These are phyloP conservation scores for Populus euphratica DNA, from an alignment of 345 rosid species.

Conservation along the genomic window DNA sequence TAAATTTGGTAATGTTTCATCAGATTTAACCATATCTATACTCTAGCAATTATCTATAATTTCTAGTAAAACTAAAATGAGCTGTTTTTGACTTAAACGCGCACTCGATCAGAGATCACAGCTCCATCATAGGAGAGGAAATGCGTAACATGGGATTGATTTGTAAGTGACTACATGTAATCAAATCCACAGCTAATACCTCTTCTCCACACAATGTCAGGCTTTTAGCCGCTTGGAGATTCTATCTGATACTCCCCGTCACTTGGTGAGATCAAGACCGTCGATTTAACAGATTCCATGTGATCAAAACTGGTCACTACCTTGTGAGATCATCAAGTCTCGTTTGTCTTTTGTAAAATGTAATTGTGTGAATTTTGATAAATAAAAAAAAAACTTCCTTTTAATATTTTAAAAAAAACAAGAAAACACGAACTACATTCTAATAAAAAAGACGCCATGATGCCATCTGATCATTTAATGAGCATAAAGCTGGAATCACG, in stretches of 20 bases:
- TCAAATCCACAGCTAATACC: background rate
- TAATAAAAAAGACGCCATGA: too few species aligned
- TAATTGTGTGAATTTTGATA: too few species aligned
- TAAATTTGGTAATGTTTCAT: too few species aligned
- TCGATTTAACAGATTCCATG: background rate
- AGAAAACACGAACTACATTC: too few species aligned
- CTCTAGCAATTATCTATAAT: too few species aligned
- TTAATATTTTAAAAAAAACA: too few species aligned
- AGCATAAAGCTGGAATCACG: too few species aligned
- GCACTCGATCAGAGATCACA: background rate
- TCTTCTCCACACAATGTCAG: slow-evolving; percentile 3
- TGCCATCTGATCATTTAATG: too few species aligned
- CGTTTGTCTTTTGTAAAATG: too few species aligned
- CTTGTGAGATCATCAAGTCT: background rate
- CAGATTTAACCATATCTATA: too few species aligned
- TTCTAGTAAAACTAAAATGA: too few species aligned
- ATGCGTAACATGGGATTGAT: background rate
- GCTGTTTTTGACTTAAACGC: background rate
- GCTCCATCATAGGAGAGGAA: background rate
- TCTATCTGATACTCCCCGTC: background rate
- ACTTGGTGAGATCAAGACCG: background rate
- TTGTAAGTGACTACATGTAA: background rate
- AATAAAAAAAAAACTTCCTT: too few species aligned
- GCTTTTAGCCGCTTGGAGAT: background rate
- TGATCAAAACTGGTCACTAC: background rate